phyloP scores from a whole-genome alignment of 805 yeast genomes.

The Metschnikowia cerradonensis region DNA sequence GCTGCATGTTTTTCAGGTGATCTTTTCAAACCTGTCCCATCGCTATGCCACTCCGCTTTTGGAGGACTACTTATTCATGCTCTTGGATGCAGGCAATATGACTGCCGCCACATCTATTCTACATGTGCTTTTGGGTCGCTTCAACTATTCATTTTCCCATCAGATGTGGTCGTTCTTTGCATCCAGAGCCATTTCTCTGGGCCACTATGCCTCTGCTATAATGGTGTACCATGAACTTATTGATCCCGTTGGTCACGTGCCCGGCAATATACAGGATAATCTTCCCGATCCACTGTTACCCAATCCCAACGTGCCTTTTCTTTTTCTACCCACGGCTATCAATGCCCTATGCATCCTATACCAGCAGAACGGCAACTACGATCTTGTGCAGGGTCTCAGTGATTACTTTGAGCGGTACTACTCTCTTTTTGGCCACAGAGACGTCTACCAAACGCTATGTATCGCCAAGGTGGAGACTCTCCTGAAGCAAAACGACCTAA shows the following conservation, averaged over 20 bases:
- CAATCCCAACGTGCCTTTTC: constrained; percentile 28
- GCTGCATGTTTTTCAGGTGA: constrained; percentile 6
- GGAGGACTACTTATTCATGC: constrained; percentile 22
- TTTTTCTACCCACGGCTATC: constrained; percentile 26
- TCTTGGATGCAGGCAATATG: constrained; percentile 20
- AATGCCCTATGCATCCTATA: constrained; percentile 28
- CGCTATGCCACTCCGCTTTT: constrained; percentile 15
- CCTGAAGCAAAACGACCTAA: constrained; percentile 20
- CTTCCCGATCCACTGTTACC: background rate
- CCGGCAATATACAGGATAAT: background rate
- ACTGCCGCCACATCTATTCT: constrained; percentile 25
- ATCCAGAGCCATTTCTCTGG: constrained; percentile 20
- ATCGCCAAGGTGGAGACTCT: constrained; percentile 31
- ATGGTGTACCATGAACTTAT: constrained; percentile 35
- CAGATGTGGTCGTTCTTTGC: constrained; percentile 34
- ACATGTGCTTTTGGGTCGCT: constrained; percentile 21
- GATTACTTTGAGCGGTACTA: constrained; percentile 37
- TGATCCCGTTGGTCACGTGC: constrained; percentile 20
- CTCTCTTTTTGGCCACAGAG: constrained; percentile 29
- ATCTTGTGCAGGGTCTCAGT: constrained; percentile 27
- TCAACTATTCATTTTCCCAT: constrained; percentile 22
- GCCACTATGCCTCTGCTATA: constrained; percentile 29
- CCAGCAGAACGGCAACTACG: constrained; percentile 22
- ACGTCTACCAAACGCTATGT: constrained; percentile 25
- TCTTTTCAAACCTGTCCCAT: constrained; percentile 1